A percentile compares a stretch with the other conserved stretches of the same genome.
Evolutionary conservation across 1,139 yeast genomes (phyloP).

Genomic region (Kluyveromyces marxianus): DNA sequence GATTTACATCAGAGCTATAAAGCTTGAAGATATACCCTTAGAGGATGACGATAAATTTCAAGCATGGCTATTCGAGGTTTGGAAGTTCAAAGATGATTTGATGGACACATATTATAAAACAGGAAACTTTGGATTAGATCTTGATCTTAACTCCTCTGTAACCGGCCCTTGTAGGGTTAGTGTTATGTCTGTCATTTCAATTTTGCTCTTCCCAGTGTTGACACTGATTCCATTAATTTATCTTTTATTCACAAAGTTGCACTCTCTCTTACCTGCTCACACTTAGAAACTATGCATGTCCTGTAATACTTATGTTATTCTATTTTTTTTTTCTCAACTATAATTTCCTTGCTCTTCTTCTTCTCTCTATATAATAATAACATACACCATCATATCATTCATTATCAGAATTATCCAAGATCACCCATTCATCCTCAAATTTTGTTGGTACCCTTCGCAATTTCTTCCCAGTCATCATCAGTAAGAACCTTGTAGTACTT

Average conservation of each 20-base stretch:
- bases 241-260: background rate
- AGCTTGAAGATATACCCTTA: constrained; percentile 57
- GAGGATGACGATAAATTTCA: constrained; percentile 58
- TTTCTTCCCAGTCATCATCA: constrained; percentile 51
- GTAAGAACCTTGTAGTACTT: constrained; percentile 50
- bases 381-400: too few species aligned
- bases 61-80: constrained; percentile 65
- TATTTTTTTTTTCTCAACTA: background rate
- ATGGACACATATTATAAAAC: constrained; percentile 51
- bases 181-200: constrained; percentile 11
- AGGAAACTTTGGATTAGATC: constrained; percentile 43
- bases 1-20: constrained; percentile 54
- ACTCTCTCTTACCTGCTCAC: background rate
- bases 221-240: constrained; percentile 4
- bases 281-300: background rate
- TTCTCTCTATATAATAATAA: too few species aligned
- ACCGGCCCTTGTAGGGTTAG: constrained; percentile 15
- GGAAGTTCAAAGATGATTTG: constrained; percentile 72
- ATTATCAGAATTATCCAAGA: too few species aligned
- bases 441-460: constrained; percentile 30
- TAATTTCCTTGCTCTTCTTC: too few species aligned
- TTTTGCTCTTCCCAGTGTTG: constrained; percentile 14
- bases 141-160: constrained; percentile 14
- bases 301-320: background rate
- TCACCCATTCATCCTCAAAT: too few species aligned